A percentile compares a stretch with the other conserved stretches of the same genome.
These are phyloP conservation scores for Arachnomyces sp. DNA, from an alignment of 2,329 filamentous ascomycete genomes.

Conservation along the genomic window DNA sequence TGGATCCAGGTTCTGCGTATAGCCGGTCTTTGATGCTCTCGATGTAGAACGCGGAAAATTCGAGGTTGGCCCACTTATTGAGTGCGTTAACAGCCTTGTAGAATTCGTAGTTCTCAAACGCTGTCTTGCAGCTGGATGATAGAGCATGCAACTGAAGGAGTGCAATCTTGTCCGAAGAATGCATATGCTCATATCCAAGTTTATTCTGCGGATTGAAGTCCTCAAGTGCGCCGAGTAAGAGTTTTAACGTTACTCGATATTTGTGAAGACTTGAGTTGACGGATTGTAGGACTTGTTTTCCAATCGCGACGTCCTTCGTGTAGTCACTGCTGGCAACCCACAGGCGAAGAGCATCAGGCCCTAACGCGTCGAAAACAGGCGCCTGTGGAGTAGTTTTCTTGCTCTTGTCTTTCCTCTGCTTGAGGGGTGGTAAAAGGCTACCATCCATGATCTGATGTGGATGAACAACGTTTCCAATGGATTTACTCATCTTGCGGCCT, in stretches of 20 bases:
- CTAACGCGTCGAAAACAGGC: conserved; percentile 59
- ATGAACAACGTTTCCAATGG: conserved; percentile 76
- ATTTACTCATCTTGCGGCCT: conserved; percentile 99
- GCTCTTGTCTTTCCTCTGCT: conserved; percentile 52
- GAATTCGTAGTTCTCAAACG: conserved; percentile 69
- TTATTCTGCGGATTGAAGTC: conserved; percentile 39
- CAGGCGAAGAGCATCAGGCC: conserved; percentile 76
- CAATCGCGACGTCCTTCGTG: conserved; percentile 76
- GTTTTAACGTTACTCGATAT: conserved; percentile 82
- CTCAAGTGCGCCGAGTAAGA: conserved; percentile 70
- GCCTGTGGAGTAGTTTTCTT: conserved; percentile 30
- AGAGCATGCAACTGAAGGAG: conserved; percentile 63
- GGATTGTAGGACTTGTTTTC: conserved; percentile 64
- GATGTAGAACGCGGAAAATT: conserved; percentile 89
- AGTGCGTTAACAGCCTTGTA: conserved; percentile 65
- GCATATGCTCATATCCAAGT: conserved; percentile 42
- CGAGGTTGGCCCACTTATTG: conserved; percentile 71
- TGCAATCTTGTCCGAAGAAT: conserved; percentile 63
- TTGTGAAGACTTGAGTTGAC: conserved; percentile 73
- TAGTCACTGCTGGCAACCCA: conserved; percentile 93
- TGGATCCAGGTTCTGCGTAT: conserved; percentile 69
- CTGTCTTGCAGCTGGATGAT: conserved; percentile 54
- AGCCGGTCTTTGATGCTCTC: conserved; percentile 86
- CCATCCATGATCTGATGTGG: conserved; percentile 81
- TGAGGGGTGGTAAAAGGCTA: conserved; percentile 61